A percentile compares a stretch with the other conserved stretches of the same genome.
Conservation (phyloP, 768 basidiomycete species). For the Daedalea quercina region DNA sequence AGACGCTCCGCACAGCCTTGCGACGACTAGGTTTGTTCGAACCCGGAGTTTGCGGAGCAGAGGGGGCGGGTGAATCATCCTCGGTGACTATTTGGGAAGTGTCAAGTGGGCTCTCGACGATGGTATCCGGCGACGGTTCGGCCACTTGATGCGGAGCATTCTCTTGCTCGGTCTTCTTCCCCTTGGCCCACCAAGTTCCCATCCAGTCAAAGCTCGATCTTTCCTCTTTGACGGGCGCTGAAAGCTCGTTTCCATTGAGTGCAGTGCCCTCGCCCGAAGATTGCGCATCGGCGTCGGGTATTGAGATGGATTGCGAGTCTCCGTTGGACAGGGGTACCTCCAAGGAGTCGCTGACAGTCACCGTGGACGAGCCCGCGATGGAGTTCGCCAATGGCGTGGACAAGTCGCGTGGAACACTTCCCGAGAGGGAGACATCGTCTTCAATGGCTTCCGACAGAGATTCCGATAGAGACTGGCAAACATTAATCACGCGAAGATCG, state of each 20-base stretch:
- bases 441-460: conserved; percentile 39
- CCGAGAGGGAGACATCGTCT: conserved; percentile 40
- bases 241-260: conserved; percentile 1
- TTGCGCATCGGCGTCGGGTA: background rate
- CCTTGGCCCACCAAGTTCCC: conserved; percentile 66
- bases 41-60: conserved; percentile 10
- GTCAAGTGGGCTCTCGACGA: conserved; percentile 1
- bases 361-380: background rate
- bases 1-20: conserved; percentile 54
- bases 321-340: background rate
- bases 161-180: conserved; percentile 21
- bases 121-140: background rate
- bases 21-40: conserved; percentile 6
- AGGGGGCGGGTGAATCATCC: conserved; percentile 8
- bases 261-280: background rate
- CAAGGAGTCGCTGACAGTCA: background rate
- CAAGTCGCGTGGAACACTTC: conserved; percentile 5
- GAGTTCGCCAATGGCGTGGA: background rate
- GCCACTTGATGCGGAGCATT: background rate
- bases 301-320: background rate
- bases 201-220: conserved; percentile 57
- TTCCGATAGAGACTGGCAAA: conserved; percentile 36
- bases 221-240: conserved; percentile 20
- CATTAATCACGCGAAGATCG: background rate
- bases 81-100: background rate